Evolutionary conservation across 2,329 filamentous ascomycete genomes (phyloP), one percentile per base, ranked within the genome.

Genomic region (Didymella pomorum): DNA sequence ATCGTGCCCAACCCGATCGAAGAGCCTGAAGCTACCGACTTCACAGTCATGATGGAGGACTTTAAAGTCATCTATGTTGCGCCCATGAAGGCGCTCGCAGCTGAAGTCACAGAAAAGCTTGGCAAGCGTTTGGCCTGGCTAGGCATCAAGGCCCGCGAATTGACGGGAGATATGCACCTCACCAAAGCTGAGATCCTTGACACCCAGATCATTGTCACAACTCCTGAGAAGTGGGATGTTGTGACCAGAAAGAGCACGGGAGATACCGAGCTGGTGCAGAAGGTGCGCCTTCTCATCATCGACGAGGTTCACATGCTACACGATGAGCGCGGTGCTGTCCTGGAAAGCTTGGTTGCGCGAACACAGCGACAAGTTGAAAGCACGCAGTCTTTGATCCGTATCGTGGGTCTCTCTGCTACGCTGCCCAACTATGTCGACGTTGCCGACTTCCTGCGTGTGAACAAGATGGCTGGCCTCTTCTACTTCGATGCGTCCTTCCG

Each of bases 221-320:
- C 95, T 0, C 95, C 95, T 33, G 95, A 99, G 79, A 99, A 99
- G 79, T 99, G 96, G 96, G 95, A 99, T 75, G 95, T 99, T 0
- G 92, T 99, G 5, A 99, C 95, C 3, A 86, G 95, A 61, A 99
- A 98, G 78, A 96, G 94, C 56, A 98, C 93, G 1, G 95, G 96
- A 16, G 95, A 99, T 73, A 98, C 95, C 0, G 95, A 98, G 74
- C 85, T 99, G 3, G 96, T 99, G 14, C 95, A 99, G 71, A 99
- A 99, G 75, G 95, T 99, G 23, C 88, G 94, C 11, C 83, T 99
- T 2, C 84, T 99, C 60, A 98, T 99, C 70, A 98, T 99, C 62
- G 95, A 99, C 76, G 95, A 99, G 79, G 95, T 99, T 1, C 95
- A 99, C 74, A 99, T 99, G 96, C 88, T 99, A 69, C 96, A 99